Evolutionary conservation across 139 green algal species (phyloP).

Genomic region (Picochlorum sp.): DNA sequence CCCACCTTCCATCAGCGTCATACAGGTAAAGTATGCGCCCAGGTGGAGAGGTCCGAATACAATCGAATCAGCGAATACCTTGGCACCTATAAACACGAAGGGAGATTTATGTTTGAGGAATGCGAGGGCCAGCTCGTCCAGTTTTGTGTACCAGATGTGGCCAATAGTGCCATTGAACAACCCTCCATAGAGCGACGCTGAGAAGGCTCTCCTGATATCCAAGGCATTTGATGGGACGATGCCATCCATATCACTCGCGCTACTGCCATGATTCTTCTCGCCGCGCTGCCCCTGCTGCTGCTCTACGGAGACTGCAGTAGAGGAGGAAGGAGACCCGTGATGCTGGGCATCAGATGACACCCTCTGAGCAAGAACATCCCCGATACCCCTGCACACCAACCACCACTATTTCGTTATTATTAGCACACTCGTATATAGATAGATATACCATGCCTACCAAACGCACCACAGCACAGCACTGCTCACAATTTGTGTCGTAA

Average conservation of each 20-base stretch:
- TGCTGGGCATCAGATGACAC: not conserved
- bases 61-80: slow-evolving; percentile 24
- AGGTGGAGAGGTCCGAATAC: slow-evolving; percentile 28
- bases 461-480: slow-evolving; percentile 5
- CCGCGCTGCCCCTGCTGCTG: no score
- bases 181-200: slow-evolving; percentile 18
- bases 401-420: no score
- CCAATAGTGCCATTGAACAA: slow-evolving; percentile 17
- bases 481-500: slow-evolving; percentile 9
- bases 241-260: no score
- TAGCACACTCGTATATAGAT: no score
- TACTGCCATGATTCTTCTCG: no score
- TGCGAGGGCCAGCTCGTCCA: slow-evolving; percentile 5
- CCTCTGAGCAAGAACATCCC: slow-evolving; percentile 25
- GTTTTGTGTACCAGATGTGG: slow-evolving; percentile 23
- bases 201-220: not conserved
- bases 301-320: no score
- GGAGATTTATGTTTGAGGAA: not conserved
- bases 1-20: slow-evolving; percentile 17
- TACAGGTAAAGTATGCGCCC: slow-evolving; percentile 19
- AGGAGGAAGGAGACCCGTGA: no score
- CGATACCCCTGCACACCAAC: slow-evolving; percentile 12
- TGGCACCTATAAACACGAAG: slow-evolving; percentile 10
- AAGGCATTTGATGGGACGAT: no score
- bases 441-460: not conserved